Base-by-base conservation (phyloP, 805 yeast genomes). In the Saccharomycopsis malanga region DNA sequence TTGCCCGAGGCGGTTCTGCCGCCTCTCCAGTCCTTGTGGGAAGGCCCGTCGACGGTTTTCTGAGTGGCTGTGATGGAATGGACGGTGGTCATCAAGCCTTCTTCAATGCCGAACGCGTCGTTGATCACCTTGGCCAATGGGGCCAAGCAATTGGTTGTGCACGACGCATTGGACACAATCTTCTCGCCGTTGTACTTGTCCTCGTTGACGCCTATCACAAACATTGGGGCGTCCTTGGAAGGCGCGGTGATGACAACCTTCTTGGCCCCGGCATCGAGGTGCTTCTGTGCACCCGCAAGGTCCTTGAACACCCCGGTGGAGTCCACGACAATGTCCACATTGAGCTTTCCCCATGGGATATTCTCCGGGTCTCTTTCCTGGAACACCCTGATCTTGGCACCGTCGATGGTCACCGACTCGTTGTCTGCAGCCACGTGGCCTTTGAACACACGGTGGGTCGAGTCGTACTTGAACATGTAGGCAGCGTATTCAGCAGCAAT, bases 1-100 rank as follows among this genome's bases (percentile, higher is more conserved):
- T 87, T 87, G 66, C 89, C 94, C 54, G 91, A 83, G 66, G 95
- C 95, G 61, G 95, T 83, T 76, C 96, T 84, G 70, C 96, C 96
- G 69, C 96, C 95, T 81, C 96, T 83, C 96, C 96, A 87, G 78
- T 87, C 96, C 79, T 87, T 87, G 79, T 82, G 87, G 68, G 95
- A 86, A 62, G 96, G 94, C 73, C 96, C 96, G 69, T 87, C 96
- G 57, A 87, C 96, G 54, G 94, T 83, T 82, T 87, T 87, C 73
- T 87, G 96, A 62, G 96, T 84, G 60, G 96, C 96, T 58, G 96
- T 87, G 73, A 86, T 83, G 66, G 96, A 85, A 80, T 87, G 96
- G 58, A 87, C 89, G 55, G 96, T 87, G 71, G 96, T 87, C 96
- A 87, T 87, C 65, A 87, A 77, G 72, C 94, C 96, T 70, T 86